These are phyloP conservation scores for Venturia nashicola DNA, from an alignment of 2,329 filamentous ascomycete species.

Conservation along the genomic window DNA sequence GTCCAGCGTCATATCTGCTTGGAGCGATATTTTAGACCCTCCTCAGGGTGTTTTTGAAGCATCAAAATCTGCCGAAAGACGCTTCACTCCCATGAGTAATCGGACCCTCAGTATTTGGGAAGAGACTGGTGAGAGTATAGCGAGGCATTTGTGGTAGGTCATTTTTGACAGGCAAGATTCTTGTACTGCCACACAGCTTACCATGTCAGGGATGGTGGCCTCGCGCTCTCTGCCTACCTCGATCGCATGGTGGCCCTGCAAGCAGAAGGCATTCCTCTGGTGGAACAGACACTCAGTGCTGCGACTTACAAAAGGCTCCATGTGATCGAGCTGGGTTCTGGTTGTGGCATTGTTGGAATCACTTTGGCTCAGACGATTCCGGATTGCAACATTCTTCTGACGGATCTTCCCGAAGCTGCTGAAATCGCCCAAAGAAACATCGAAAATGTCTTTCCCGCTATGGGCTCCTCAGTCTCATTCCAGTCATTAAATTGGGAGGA, in stretches of 20 bases:
- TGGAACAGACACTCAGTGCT: constrained; percentile 25
- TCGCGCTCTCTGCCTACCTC: constrained; percentile 43
- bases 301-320: constrained; percentile 31
- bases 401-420: constrained; percentile 52
- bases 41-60: constrained; percentile 27
- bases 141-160: constrained; percentile 54
- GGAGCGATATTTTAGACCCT: constrained; percentile 36
- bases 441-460: constrained; percentile 27
- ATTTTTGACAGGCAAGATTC: not conserved
- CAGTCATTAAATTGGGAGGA: constrained; percentile 52
- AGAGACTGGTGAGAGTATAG: constrained; percentile 62
- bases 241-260: constrained; percentile 28
- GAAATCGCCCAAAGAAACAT: constrained; percentile 49
- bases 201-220: constrained; percentile 42
- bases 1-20: constrained; percentile 43
- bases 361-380: constrained; percentile 43
- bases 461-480: constrained; percentile 33
- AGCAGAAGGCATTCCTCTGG: constrained; percentile 18
- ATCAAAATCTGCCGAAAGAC: constrained; percentile 42
- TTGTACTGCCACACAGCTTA: not conserved
- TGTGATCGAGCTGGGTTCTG: constrained; percentile 54
- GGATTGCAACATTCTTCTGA: constrained; percentile 44
- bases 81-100: constrained; percentile 32
- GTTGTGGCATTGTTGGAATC: constrained; percentile 57
- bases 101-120: constrained; percentile 45